Evolutionary conservation across 768 basidiomycete species (phyloP), one percentile per base, ranked within the genome.

Genomic region (Termitomyces sp.): DNA sequence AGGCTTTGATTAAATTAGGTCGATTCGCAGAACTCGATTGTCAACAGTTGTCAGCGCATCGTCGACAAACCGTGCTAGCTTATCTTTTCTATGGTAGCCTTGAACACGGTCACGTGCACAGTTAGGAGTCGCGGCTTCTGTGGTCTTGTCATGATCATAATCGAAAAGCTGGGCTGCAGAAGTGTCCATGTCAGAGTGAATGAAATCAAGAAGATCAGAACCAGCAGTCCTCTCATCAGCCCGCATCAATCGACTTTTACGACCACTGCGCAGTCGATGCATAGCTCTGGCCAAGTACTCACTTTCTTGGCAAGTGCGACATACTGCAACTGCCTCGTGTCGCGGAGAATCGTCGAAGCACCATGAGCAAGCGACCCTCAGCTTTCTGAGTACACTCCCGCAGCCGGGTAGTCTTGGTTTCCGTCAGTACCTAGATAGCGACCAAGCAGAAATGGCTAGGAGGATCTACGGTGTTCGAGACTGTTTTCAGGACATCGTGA

Each of bases 401-500:
- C 68, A 71, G 15, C 73, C 77, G 3, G 67, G 72, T 19, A 68
- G 63, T 19, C 56, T 70, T 50, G 71, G 66, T 15, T 44, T 64
- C 50, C 72, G 70, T 41, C 62, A 73, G 17, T 67, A 69, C 48
- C 64, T 75, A 4, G 70, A 75, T 51, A 68, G 68, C 44, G 62
- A 67, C 21, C 68, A 64, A 38, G 55, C 66, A 48, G 71, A 72
- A 53, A 69, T 82, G 31, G 75, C 81, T 9, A 72, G 73, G 38
- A 75, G 70, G 31, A 74, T 84, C 9, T 74, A 82, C 63, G 79
- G 78, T 14, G 73, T 86, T 15, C 72, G 80, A n/a, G 80, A 80
- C 58, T 76, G 77, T 51, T 86, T 83, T 67, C 73, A 71, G 49
- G 80, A 82, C 54, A 64, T 85, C 44, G 69, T 79, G 3, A 62